Conservation (phyloP, 306 rosid species). For the Begonia peltatifolia region DNA sequence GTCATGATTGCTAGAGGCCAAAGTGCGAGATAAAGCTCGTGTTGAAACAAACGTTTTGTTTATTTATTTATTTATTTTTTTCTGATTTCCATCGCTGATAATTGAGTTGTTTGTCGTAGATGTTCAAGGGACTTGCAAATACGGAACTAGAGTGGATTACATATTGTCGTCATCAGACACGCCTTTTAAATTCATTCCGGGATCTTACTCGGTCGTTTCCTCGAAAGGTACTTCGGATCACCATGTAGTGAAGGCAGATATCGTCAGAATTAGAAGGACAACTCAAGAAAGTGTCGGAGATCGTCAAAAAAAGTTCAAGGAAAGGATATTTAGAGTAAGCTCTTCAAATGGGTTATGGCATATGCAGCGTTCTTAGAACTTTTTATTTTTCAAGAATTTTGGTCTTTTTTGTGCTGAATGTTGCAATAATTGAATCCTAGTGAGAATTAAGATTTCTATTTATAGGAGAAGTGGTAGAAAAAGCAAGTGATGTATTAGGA, state of each 20-base stretch:
- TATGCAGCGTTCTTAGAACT: not conserved
- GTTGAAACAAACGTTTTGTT: not conserved
- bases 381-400: too few relatives aligned
- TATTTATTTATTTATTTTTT: not conserved
- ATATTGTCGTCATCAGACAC: slow-evolving; percentile 45
- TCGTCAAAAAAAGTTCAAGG: slow-evolving; percentile 30
- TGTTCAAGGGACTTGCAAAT: slow-evolving; percentile 92
- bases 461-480: too few relatives aligned
- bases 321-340: slow-evolving; percentile 32
- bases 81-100: not conserved
- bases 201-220: slow-evolving; percentile 67
- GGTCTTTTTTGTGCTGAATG: too few relatives aligned
- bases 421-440: too few relatives aligned
- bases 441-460: too few relatives aligned
- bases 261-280: slow-evolving; percentile 19
- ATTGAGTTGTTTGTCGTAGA: slow-evolving; percentile 17
- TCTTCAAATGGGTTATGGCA: slow-evolving; percentile 27
- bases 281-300: slow-evolving; percentile 25
- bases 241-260: slow-evolving; percentile 64
- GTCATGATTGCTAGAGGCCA: slow-evolving; percentile 89
- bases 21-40: slow-evolving; percentile 25
- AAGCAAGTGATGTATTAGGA: too few relatives aligned
- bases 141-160: slow-evolving; percentile 83
- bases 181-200: slow-evolving; percentile 43
- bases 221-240: slow-evolving; percentile 89